Conservation (phyloP, 2,329 filamentous ascomycete genomes). For the Tolypocladium nubicola region DNA sequence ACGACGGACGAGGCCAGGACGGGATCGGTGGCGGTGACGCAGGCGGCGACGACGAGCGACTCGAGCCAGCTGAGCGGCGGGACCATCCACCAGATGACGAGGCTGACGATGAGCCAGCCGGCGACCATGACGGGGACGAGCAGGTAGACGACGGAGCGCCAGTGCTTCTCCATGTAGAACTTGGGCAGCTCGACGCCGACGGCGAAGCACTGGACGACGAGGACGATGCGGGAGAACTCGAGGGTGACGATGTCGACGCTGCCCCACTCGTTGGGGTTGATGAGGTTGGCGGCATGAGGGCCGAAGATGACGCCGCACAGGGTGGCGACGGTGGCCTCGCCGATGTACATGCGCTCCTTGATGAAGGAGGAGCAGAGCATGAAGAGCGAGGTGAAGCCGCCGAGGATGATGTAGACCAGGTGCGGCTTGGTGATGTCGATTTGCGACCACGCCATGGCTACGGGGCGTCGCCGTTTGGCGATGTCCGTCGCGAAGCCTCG, state of each 20-base stretch:
- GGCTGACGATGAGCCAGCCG: slow-evolving; percentile 84
- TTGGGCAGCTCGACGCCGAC: slow-evolving; percentile 84
- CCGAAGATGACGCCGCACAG: slow-evolving; percentile 83
- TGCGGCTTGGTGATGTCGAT: slow-evolving; percentile 86
- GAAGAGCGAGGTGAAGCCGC: slow-evolving; percentile 94
- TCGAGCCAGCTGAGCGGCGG: slow-evolving; percentile 77
- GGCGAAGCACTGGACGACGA: slow-evolving; percentile 88
- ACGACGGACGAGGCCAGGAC: slow-evolving; percentile 96
- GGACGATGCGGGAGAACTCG: slow-evolving; percentile 79
- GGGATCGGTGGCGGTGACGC: slow-evolving; percentile 93
- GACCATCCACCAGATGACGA: slow-evolving; percentile 91
- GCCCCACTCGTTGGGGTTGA: slow-evolving; percentile 68
- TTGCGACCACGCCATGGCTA: slow-evolving; percentile 64
- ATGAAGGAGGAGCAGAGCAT: slow-evolving; percentile 98
- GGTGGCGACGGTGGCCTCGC: slow-evolving; percentile 90
- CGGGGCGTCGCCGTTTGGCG: background rate
- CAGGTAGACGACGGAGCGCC: slow-evolving; percentile 81
- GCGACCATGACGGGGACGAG: slow-evolving; percentile 95
- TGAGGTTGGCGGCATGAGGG: slow-evolving; percentile 71
- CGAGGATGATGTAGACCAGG: slow-evolving; percentile 96
- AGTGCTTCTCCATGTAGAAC: slow-evolving; percentile 96
- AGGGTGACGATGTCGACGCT: slow-evolving; percentile 79
- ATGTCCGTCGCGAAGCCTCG: background rate
- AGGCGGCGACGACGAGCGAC: slow-evolving; percentile 76
- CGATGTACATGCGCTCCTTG: slow-evolving; percentile 97